Percentiles rank a stretch among this genome's conserved stretches.
phyloP scores from a whole-genome alignment of 1,284 basidiomycete species.

The Thecaphora frezii region DNA sequence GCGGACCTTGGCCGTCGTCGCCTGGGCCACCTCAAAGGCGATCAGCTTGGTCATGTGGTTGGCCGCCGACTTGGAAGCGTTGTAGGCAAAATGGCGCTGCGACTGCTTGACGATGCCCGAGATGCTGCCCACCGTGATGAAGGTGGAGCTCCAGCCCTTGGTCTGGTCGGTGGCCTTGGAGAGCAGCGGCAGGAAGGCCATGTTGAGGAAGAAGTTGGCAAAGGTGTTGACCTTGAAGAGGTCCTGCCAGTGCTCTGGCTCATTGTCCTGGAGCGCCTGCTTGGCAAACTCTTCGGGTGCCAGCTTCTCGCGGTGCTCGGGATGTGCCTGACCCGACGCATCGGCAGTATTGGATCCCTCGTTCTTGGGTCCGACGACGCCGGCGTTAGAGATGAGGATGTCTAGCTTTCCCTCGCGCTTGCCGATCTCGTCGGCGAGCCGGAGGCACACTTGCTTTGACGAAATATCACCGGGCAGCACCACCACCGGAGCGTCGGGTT shows the following conservation, averaged over 20 bases:
- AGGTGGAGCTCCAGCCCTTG: constrained; percentile 25
- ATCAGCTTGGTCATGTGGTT: constrained; percentile 40
- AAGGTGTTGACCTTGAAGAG: constrained; percentile 40
- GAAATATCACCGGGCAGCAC: constrained; percentile 27
- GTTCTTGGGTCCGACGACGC: constrained; percentile 34
- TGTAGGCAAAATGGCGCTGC: constrained; percentile 44
- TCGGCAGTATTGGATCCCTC: constrained; percentile 34
- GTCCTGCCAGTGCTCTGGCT: constrained; percentile 44
- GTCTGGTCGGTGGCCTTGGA: constrained; percentile 23
- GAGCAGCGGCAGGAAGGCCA: constrained; percentile 40
- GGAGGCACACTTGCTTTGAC: constrained; percentile 26
- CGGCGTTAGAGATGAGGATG: constrained; percentile 41
- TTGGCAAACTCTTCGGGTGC: constrained; percentile 26
- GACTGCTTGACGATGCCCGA: constrained; percentile 36
- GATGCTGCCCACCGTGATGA: constrained; percentile 34
- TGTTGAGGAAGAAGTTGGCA: constrained; percentile 34
- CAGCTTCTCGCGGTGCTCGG: constrained; percentile 33
- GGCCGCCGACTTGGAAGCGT: constrained; percentile 39
- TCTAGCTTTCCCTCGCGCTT: constrained; percentile 35
- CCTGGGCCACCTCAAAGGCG: constrained; percentile 28
- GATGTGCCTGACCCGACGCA: constrained; percentile 27
- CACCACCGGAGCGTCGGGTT: constrained; percentile 19
- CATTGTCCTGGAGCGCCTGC: constrained; percentile 33
- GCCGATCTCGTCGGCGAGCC: constrained; percentile 23
- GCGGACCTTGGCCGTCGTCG: constrained; percentile 34